Evolutionary conservation across 257 asterid genomes (phyloP).

Genomic region (Solanum pimpinellifolium): DNA sequence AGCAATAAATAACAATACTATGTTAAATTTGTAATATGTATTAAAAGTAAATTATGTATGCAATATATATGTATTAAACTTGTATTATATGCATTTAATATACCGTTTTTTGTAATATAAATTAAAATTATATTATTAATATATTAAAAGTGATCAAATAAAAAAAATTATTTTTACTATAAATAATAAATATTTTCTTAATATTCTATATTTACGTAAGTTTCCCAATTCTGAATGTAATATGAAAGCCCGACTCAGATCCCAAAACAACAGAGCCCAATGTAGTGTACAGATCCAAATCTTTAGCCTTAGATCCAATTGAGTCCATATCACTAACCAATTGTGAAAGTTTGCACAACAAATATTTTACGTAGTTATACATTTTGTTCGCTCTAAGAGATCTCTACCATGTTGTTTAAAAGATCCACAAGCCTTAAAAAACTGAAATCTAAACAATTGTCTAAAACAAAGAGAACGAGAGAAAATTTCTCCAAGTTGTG

Average conservation of each 20-base stretch:
- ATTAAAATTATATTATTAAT: too few relatives aligned
- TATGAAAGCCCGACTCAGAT: not conserved
- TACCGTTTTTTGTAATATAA: too few relatives aligned
- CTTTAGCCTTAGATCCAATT: not conserved
- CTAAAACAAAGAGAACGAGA: not conserved
- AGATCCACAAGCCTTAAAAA: not conserved
- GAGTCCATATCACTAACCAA: not conserved
- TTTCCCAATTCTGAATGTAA: not conserved
- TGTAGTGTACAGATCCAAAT: not conserved
- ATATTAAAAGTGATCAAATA: too few relatives aligned
- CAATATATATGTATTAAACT: too few relatives aligned
- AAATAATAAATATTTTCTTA: too few relatives aligned
- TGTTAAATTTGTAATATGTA: too few relatives aligned
- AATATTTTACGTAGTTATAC: not conserved
- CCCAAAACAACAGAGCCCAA: not conserved
- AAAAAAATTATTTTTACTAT: too few relatives aligned
- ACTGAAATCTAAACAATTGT: not conserved
- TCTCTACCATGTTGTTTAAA: not conserved
- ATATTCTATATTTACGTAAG: too few relatives aligned
- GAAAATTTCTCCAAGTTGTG: not conserved
- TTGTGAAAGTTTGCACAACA: not conserved
- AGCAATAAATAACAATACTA: too few relatives aligned
- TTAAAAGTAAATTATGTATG: too few relatives aligned
- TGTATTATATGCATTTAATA: too few relatives aligned
- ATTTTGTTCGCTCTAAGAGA: not conserved